Evolutionary conservation across 1,284 basidiomycete genomes (phyloP).

Genomic region (Omphalotus olearius): DNA sequence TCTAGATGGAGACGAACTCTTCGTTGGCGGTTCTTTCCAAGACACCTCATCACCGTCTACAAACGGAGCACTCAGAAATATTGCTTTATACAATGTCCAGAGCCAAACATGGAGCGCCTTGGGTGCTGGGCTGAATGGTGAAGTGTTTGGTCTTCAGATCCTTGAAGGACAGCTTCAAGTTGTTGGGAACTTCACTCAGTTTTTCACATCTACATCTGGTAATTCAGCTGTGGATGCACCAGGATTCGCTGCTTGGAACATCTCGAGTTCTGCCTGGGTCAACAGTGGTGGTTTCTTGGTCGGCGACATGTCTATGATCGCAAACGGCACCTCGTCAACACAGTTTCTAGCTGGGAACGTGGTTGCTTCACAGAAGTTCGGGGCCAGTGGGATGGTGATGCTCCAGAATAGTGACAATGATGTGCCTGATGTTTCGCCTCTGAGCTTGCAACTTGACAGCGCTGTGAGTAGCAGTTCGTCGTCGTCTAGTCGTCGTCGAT

Average conservation of each 20-base stretch:
- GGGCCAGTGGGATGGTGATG: constrained; percentile 70
- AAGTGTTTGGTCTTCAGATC: constrained; percentile 60
- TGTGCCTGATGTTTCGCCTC: constrained; percentile 53
- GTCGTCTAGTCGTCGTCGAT: constrained; percentile 28
- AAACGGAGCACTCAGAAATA: constrained; percentile 50
- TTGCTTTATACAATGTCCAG: constrained; percentile 76
- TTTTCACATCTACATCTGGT: constrained; percentile 36
- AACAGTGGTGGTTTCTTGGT: constrained; percentile 70
- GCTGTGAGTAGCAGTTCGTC: constrained; percentile 24
- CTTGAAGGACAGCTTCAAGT: constrained; percentile 55
- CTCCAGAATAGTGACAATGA: constrained; percentile 56
- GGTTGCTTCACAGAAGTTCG: constrained; percentile 49
- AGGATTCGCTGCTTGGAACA: constrained; percentile 80
- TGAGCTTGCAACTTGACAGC: constrained; percentile 49
- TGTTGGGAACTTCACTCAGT: constrained; percentile 71
- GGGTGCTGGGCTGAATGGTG: constrained; percentile 74
- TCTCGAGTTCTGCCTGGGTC: constrained; percentile 61
- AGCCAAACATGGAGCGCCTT: constrained; percentile 70
- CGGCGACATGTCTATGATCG: constrained; percentile 73
- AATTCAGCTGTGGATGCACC: constrained; percentile 39
- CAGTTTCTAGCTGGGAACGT: constrained; percentile 70
- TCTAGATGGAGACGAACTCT: constrained; percentile 61
- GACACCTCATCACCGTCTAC: constrained; percentile 57
- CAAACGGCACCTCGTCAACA: constrained; percentile 48
- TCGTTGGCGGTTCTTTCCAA: constrained; percentile 83